A percentile compares a stretch with the other conserved stretches of the same genome.
These are phyloP conservation scores for Linaria vulgaris DNA, from an alignment of 257 asterid genomes.

Conservation along the genomic window DNA sequence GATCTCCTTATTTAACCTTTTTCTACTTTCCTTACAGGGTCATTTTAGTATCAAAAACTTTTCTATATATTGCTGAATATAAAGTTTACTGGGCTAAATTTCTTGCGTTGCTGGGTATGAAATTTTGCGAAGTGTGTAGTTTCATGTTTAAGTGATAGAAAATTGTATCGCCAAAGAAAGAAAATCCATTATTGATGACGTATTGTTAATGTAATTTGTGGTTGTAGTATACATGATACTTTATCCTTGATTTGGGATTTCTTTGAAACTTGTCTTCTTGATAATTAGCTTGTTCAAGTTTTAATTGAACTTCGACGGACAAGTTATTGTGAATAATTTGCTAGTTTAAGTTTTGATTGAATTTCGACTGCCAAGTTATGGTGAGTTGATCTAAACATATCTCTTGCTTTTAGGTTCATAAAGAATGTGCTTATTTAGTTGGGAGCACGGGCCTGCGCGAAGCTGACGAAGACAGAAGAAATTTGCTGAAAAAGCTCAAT, in stretches of 20 bases:
- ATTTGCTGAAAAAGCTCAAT: constrained; percentile 58
- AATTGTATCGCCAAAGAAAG: neutral
- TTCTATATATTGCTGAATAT: no score
- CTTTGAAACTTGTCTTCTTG: no score
- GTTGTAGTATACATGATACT: neutral
- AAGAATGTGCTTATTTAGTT: constrained; percentile 64
- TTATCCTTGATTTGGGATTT: neutral
- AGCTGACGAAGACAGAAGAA: constrained; percentile 37
- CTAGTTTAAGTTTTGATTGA: neutral
- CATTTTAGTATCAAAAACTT: no score
- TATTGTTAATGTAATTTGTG: neutral
- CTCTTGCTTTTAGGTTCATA: constrained; percentile 51
- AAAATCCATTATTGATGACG: neutral
- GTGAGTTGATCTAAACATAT: constrained; percentile 5
- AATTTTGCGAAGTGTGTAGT: neutral
- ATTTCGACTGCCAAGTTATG: neutral
- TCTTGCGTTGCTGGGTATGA: no score
- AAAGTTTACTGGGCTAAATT: no score
- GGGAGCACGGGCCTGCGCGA: constrained; percentile 59
- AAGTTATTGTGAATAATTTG: no score
- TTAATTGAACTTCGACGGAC: no score
- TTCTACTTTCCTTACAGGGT: no score
- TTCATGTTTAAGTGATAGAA: neutral
- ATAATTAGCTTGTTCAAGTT: no score
- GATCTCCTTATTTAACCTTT: no score